Conservation (phyloP, 2,329 filamentous ascomycete genomes). For the Scytalidium sp. region DNA sequence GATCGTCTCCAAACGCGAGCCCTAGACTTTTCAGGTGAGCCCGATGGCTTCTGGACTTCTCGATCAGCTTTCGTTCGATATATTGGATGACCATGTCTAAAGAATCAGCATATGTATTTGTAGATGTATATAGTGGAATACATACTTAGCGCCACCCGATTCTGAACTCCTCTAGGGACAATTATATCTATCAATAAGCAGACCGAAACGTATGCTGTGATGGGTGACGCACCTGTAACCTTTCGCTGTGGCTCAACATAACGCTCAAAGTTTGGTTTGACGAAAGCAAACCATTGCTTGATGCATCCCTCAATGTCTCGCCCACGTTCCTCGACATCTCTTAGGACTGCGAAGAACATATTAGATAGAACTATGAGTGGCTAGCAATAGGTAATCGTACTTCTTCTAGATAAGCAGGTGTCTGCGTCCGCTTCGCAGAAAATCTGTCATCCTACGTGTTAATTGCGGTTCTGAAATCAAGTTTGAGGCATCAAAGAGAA, state of each 20-base stretch:
- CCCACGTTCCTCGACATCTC: slow-evolving; percentile 85
- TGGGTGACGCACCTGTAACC: slow-evolving; percentile 55
- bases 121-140: slow-evolving; percentile 9
- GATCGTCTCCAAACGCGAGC: slow-evolving; percentile 64
- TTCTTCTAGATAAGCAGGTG: slow-evolving; percentile 83
- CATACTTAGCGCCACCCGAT: slow-evolving; percentile 81
- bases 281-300: slow-evolving; percentile 95
- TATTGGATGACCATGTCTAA: slow-evolving; percentile 89
- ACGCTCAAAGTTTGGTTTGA: slow-evolving; percentile 95
- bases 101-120: neutral
- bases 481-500: neutral
- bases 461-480: neutral
- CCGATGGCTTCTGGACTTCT: slow-evolving; percentile 83
- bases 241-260: slow-evolving; percentile 90
- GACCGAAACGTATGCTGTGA: neutral
- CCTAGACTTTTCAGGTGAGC: slow-evolving; percentile 76
- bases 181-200: slow-evolving; percentile 68
- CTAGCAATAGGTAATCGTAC: slow-evolving; percentile 45
- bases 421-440: slow-evolving; percentile 97
- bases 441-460: slow-evolving; percentile 50
- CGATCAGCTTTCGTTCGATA: slow-evolving; percentile 79
- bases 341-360: slow-evolving; percentile 46
- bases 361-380: slow-evolving; percentile 3
- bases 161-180: slow-evolving; percentile 91
- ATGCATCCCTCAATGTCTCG: slow-evolving; percentile 93